A percentile compares a stretch with the other conserved stretches of the same genome.
Evolutionary conservation across 495 filamentous ascomycete genomes (phyloP).

Genomic region (Haplographium delicatum): DNA sequence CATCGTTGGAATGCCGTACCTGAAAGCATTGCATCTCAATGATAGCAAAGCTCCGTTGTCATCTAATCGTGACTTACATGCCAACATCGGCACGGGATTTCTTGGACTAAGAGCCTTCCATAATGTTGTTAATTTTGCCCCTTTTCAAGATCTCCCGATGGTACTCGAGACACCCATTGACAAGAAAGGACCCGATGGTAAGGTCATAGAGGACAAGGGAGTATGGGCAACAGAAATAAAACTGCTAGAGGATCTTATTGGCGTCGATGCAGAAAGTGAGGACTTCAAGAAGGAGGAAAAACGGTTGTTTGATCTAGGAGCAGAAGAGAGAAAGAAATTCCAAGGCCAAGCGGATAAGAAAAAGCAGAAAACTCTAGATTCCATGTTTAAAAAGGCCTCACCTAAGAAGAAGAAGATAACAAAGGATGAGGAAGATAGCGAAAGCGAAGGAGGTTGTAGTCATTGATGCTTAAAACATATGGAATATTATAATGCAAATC

Average conservation of each 20-base stretch:
- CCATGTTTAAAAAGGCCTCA: slow-evolving; percentile 37
- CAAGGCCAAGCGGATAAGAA: slow-evolving; percentile 73
- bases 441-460: slow-evolving; percentile 21
- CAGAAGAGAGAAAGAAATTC: slow-evolving; percentile 63
- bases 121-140: slow-evolving; percentile 77
- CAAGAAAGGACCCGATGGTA: slow-evolving; percentile 46
- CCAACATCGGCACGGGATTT: slow-evolving; percentile 92
- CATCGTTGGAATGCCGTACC: slow-evolving; percentile 72
- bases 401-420: slow-evolving; percentile 49
- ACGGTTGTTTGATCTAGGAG: slow-evolving; percentile 61
- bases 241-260: slow-evolving; percentile 81
- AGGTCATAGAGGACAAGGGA: slow-evolving; percentile 60
- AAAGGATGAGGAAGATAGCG: slow-evolving; percentile 25
- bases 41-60: slow-evolving; percentile 84
- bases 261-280: slow-evolving; percentile 63
- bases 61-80: slow-evolving; percentile 78
- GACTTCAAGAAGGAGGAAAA: slow-evolving; percentile 62
- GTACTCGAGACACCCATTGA: slow-evolving; percentile 93
- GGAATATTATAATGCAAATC: too few relatives aligned
- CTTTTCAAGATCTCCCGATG: slow-evolving; percentile 79
- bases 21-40: slow-evolving; percentile 85
- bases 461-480: too few relatives aligned
- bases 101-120: slow-evolving; percentile 86
- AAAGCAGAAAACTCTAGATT: slow-evolving; percentile 39
- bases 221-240: slow-evolving; percentile 87